Percentiles rank a stretch among this genome's conserved stretches.
phyloP scores from a whole-genome alignment of 768 basidiomycete species.

The Boletus insuetus region DNA sequence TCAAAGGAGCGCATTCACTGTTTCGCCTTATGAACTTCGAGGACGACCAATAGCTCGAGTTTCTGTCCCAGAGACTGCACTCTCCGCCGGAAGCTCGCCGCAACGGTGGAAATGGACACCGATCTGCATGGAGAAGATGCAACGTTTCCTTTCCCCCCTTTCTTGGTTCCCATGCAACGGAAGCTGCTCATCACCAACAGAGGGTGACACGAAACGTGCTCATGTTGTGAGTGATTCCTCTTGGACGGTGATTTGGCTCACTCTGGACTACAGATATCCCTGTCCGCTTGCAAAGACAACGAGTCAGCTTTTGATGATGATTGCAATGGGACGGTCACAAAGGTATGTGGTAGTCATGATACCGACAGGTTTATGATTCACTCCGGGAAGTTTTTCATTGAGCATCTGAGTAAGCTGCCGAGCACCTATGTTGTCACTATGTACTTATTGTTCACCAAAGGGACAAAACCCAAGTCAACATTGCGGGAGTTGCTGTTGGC shows the following conservation, averaged over 20 bases:
- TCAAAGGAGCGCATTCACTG: background rate
- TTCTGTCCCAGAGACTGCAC: conserved; percentile 7
- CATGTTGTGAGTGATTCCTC: conserved; percentile 21
- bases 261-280: conserved; percentile 16
- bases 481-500: conserved; percentile 17
- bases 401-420: conserved; percentile 23
- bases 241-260: background rate
- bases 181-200: conserved; percentile 3
- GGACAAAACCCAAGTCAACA: conserved; percentile 21
- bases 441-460: conserved; percentile 10
- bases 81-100: conserved; percentile 21
- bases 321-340: conserved; percentile 19
- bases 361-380: background rate
- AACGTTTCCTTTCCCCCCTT: conserved; percentile 21
- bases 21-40: background rate
- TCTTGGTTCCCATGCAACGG: conserved; percentile 21
- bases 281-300: conserved; percentile 30
- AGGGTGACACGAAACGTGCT: conserved; percentile 8
- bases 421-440: background rate
- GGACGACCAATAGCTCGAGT: conserved; percentile 14
- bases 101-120: conserved; percentile 10
- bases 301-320: conserved; percentile 22
- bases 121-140: background rate
- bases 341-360: conserved; percentile 4
- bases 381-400: conserved; percentile 26